Percentiles rank a stretch among this genome's conserved stretches.
phyloP scores from a whole-genome alignment of 148 eudicot genomes.

The Amaranthus palmeri region DNA sequence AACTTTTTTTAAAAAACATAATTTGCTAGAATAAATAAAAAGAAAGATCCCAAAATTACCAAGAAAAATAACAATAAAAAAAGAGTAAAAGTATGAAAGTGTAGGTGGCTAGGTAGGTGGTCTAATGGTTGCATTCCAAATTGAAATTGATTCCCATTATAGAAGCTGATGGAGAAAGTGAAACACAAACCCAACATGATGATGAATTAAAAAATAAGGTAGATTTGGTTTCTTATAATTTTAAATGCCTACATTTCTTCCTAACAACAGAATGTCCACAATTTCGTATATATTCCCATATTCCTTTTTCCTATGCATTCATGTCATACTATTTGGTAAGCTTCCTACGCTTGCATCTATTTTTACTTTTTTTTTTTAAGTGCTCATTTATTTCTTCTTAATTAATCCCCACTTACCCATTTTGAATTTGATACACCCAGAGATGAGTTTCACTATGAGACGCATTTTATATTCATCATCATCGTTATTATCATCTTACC shows the following conservation, averaged over 20 bases:
- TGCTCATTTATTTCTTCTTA: too few species aligned
- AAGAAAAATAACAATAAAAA: too few species aligned
- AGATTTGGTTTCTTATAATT: background rate
- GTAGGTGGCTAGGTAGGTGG: background rate
- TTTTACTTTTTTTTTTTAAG: background rate
- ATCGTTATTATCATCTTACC: too few species aligned
- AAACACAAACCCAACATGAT: constrained; percentile 10
- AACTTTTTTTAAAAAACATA: too few species aligned
- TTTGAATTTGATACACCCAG: too few species aligned
- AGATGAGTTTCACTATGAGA: too few species aligned
- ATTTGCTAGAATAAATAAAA: too few species aligned
- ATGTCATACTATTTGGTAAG: background rate
- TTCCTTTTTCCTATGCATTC: background rate
- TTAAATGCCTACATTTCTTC: background rate
- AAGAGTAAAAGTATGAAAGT: background rate
- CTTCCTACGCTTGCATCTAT: background rate
- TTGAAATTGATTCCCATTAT: background rate
- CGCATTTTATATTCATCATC: too few species aligned
- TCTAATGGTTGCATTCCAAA: background rate
- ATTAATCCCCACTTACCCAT: too few species aligned
- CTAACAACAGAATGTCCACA: constrained; percentile 8
- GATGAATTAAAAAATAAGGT: background rate
- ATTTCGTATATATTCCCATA: constrained; percentile 3
- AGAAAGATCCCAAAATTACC: too few species aligned
- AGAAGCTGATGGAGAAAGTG: constrained; percentile 19